phyloP scores from a whole-genome alignment of 164 flowering plant genomes.

The Vitis riparia region DNA sequence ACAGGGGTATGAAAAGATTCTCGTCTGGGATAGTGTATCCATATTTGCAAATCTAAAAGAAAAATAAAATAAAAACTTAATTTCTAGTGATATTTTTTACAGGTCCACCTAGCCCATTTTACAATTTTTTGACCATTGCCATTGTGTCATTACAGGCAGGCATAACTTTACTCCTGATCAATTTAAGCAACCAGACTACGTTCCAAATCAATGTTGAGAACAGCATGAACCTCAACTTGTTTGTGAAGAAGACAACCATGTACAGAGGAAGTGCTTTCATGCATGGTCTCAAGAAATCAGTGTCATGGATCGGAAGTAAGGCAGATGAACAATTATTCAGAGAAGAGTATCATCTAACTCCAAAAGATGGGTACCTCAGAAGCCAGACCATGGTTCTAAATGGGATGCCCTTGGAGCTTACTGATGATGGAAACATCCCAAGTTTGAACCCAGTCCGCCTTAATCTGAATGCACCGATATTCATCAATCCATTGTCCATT shows the following conservation, averaged over 20 bases:
- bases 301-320: slow-evolving; percentile 65
- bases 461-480: slow-evolving; percentile 40
- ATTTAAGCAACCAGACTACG: slow-evolving; percentile 63
- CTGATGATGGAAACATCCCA: slow-evolving; percentile 60
- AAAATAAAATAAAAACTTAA: too few relatives aligned
- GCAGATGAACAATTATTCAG: slow-evolving; percentile 39
- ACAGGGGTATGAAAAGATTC: too few relatives aligned
- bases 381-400: slow-evolving; percentile 76
- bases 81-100: too few relatives aligned
- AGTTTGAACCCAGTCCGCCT: slow-evolving; percentile 40
- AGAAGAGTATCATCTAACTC: slow-evolving; percentile 81
- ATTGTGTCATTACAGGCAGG: slow-evolving; percentile 53
- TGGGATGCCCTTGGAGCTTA: slow-evolving; percentile 54
- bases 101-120: not conserved
- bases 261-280: slow-evolving; percentile 28
- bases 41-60: too few relatives aligned
- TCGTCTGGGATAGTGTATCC: too few relatives aligned
- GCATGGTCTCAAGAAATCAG: slow-evolving; percentile 41
- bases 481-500: slow-evolving; percentile 65
- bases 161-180: slow-evolving; percentile 73
- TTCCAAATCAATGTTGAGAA: slow-evolving; percentile 39
- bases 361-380: slow-evolving; percentile 60
- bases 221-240: slow-evolving; percentile 20
- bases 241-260: slow-evolving; percentile 2
- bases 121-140: not conserved